phyloP scores from a whole-genome alignment of 192 early-diverging fungal species.

The Podila verticillata region DNA sequence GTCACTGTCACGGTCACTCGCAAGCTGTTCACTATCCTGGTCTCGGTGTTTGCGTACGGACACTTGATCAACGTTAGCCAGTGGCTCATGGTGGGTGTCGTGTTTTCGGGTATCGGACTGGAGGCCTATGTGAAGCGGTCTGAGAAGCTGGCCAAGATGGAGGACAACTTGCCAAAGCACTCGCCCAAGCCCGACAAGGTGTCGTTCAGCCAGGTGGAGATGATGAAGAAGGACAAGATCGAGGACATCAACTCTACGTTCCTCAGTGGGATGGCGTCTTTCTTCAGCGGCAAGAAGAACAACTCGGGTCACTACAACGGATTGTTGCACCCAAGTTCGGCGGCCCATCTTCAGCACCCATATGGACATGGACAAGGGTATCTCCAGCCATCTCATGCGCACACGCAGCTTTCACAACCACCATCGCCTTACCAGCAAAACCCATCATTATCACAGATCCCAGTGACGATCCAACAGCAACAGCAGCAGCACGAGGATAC shows the following conservation, averaged over 20 bases:
- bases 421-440: neutral
- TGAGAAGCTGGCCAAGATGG: constrained; percentile 56
- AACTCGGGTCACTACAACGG: neutral
- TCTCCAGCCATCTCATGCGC: neutral
- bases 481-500: constrained; percentile 3
- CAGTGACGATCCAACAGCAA: constrained; percentile 6
- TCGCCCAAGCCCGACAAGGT: constrained; percentile 38
- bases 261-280: constrained; percentile 31
- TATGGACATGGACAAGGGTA: neutral
- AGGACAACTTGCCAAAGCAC: constrained; percentile 38
- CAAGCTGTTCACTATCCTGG: constrained; percentile 94
- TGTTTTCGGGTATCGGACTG: constrained; percentile 87
- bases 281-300: neutral
- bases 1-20: constrained; percentile 96
- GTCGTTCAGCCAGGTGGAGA: constrained; percentile 44
- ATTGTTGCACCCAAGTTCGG: constrained; percentile 8
- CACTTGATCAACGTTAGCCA: constrained; percentile 83
- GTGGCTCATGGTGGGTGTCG: constrained; percentile 86
- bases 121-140: constrained; percentile 77
- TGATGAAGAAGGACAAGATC: constrained; percentile 53
- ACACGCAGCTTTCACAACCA: neutral
- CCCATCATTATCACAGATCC: constrained; percentile 10
- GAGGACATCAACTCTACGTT: constrained; percentile 23
- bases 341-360: neutral
- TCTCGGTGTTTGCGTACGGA: constrained; percentile 90